A percentile compares a stretch with the other conserved stretches of the same genome.
phyloP scores from a whole-genome alignment of 352 stramenopile genomes.

The Peronospora belbahrii region DNA sequence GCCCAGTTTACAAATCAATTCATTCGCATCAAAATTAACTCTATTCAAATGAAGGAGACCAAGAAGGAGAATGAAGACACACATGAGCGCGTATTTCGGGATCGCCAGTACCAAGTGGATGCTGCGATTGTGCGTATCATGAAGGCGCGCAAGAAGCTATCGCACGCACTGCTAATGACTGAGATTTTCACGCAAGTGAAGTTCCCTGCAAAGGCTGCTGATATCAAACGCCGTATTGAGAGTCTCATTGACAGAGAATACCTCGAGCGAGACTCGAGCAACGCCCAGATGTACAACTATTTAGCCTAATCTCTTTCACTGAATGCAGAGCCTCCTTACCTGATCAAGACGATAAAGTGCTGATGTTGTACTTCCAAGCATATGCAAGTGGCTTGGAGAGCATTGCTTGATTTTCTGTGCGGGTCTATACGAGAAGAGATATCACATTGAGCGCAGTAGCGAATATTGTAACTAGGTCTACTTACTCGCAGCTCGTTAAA shows the following conservation, averaged over 20 bases:
- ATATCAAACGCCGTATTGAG: slow-evolving; percentile 87
- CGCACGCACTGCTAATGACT: slow-evolving; percentile 92
- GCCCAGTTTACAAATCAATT: slow-evolving; percentile 76
- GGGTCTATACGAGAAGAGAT: slow-evolving; percentile 7
- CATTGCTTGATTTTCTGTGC: slow-evolving; percentile 14
- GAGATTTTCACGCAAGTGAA: slow-evolving; percentile 94
- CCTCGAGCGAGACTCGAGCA: slow-evolving; percentile 71
- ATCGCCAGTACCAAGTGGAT: slow-evolving; percentile 91
- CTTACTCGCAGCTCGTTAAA: slow-evolving; percentile 21
- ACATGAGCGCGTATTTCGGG: slow-evolving; percentile 89
- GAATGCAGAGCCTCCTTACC: not conserved
- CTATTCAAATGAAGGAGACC: slow-evolving; percentile 93
- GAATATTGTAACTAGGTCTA: slow-evolving; percentile 19
- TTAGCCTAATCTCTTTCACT: slow-evolving; percentile 39
- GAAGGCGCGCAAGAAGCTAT: slow-evolving; percentile 96
- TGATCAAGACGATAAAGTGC: slow-evolving; percentile 6
- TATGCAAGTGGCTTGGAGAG: slow-evolving; percentile 11
- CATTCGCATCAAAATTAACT: slow-evolving; percentile 92
- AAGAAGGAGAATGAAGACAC: slow-evolving; percentile 91
- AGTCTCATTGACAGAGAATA: slow-evolving; percentile 87
- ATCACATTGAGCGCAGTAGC: slow-evolving; percentile 9
- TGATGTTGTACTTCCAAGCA: slow-evolving; percentile 4
- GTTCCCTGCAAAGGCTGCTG: slow-evolving; percentile 69
- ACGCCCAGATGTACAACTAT: slow-evolving; percentile 85
- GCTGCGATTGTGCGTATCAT: slow-evolving; percentile 98